Percentiles rank a stretch among this genome's conserved stretches.
phyloP scores from a whole-genome alignment of 441 rosid genomes.

The Erodium texanum region DNA sequence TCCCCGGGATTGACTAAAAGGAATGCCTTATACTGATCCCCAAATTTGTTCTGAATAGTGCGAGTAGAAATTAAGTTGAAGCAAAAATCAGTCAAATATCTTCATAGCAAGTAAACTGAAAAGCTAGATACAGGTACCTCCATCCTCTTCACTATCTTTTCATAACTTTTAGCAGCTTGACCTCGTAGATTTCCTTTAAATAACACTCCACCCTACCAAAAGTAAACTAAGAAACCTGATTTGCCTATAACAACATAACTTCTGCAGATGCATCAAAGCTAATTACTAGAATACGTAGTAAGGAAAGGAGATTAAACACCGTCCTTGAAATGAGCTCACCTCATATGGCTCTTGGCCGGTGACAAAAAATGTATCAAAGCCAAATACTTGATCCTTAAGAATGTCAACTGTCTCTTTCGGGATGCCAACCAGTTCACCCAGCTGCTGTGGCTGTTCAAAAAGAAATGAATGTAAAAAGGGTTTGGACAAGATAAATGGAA shows the following conservation, averaged over 20 bases:
- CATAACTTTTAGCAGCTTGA: slow-evolving; percentile 65
- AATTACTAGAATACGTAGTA: not conserved
- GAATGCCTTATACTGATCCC: slow-evolving; percentile 73
- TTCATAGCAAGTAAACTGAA: not conserved
- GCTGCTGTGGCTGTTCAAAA: slow-evolving; percentile 52
- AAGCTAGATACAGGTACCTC: slow-evolving; percentile 34
- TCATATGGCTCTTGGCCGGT: slow-evolving; percentile 94
- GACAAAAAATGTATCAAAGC: slow-evolving; percentile 86
- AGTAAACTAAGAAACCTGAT: slow-evolving; percentile 12
- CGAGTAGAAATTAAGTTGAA: slow-evolving; percentile 16
- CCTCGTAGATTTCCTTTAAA: slow-evolving; percentile 95
- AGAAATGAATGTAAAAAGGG: slow-evolving; percentile 21
- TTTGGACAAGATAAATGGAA: slow-evolving; percentile 16
- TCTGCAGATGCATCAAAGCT: not conserved
- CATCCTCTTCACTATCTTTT: slow-evolving; percentile 67
- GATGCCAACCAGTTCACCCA: slow-evolving; percentile 69
- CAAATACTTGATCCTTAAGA: slow-evolving; percentile 89
- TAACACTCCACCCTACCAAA: slow-evolving; percentile 70
- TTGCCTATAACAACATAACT: not conserved
- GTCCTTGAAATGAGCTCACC: slow-evolving; percentile 35
- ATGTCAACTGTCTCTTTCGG: slow-evolving; percentile 75
- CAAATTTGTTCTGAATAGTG: slow-evolving; percentile 63
- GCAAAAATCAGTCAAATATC: slow-evolving; percentile 11
- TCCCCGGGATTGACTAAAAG: slow-evolving; percentile 86
- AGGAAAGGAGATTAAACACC: slow-evolving; percentile 8